phyloP scores from a whole-genome alignment of 345 rosid genomes.

The Erysimum cheiranthoides region DNA sequence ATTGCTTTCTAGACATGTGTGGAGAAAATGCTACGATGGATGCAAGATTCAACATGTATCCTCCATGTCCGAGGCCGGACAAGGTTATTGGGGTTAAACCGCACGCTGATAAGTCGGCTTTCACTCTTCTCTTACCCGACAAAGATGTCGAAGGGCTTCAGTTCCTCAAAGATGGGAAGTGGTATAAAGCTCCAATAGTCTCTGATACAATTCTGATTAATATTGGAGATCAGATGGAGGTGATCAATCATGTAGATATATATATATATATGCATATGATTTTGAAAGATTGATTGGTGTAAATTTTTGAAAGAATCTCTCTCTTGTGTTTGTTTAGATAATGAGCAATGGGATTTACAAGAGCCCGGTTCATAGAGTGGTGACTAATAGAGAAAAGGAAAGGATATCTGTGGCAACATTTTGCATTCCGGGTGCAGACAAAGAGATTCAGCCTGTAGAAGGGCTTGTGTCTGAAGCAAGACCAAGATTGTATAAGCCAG shows the following conservation, averaged over 20 bases:
- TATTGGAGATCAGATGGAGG: constrained; percentile 55
- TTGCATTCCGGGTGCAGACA: constrained; percentile 46
- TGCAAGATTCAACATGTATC: constrained; percentile 56
- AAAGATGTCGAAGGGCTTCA: constrained; percentile 55
- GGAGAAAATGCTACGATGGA: constrained; percentile 42
- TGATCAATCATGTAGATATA: constrained; percentile 9
- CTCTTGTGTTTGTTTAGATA: constrained; percentile 36
- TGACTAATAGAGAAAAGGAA: constrained; percentile 50
- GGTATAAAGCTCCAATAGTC: constrained; percentile 50
- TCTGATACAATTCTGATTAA: constrained; percentile 52
- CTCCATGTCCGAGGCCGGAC: constrained; percentile 58
- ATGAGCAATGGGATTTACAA: constrained; percentile 62
- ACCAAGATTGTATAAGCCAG: constrained; percentile 55
- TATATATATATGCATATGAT: too few species aligned
- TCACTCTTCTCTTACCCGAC: constrained; percentile 55
- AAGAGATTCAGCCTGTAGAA: constrained; percentile 37
- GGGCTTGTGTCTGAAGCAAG: constrained; percentile 42
- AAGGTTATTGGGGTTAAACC: constrained; percentile 54
- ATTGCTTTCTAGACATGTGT: constrained; percentile 47
- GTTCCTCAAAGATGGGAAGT: constrained; percentile 48
- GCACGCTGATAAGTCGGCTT: constrained; percentile 57
- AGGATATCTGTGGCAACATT: constrained; percentile 53
- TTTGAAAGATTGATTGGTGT: not conserved
- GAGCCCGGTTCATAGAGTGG: constrained; percentile 14
- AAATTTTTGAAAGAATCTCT: not conserved